Conservation (phyloP, 495 filamentous ascomycete species). For the Rhizodiscina lignyota region DNA sequence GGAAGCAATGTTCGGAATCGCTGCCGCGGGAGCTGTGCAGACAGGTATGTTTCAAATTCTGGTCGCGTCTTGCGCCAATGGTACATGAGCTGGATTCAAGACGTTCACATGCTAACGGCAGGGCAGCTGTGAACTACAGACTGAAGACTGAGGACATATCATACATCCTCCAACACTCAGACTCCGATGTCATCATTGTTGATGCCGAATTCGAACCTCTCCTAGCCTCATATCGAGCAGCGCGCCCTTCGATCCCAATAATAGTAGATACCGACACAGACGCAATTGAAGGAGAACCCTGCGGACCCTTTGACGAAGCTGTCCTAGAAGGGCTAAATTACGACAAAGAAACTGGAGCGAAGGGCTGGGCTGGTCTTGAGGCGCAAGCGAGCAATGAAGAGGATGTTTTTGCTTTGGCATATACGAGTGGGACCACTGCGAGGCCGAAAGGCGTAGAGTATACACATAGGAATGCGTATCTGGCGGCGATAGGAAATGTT, state of each 20-base stretch:
- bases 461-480: conserved; percentile 73
- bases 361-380: conserved; percentile 66
- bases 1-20: conserved; percentile 76
- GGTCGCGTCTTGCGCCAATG: neutral
- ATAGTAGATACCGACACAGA: conserved; percentile 81
- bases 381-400: conserved; percentile 57
- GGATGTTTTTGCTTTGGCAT: conserved; percentile 64
- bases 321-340: conserved; percentile 62
- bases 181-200: conserved; percentile 77
- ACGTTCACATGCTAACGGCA: neutral
- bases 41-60: conserved; percentile 42
- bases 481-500: conserved; percentile 71
- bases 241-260: conserved; percentile 43
- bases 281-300: conserved; percentile 51
- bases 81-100: neutral
- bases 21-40: conserved; percentile 65
- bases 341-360: conserved; percentile 41
- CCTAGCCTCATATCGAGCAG: conserved; percentile 42
- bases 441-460: conserved; percentile 87
- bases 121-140: conserved; percentile 68
- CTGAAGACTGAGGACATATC: conserved; percentile 73
- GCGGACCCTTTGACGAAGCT: conserved; percentile 69
- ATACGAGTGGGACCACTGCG: conserved; percentile 88
- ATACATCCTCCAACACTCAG: conserved; percentile 76
- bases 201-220: conserved; percentile 63